Percentiles rank a stretch among this genome's conserved stretches.
Conservation (phyloP, 2,329 filamentous ascomycete genomes). For the Botrytis medusae region DNA sequence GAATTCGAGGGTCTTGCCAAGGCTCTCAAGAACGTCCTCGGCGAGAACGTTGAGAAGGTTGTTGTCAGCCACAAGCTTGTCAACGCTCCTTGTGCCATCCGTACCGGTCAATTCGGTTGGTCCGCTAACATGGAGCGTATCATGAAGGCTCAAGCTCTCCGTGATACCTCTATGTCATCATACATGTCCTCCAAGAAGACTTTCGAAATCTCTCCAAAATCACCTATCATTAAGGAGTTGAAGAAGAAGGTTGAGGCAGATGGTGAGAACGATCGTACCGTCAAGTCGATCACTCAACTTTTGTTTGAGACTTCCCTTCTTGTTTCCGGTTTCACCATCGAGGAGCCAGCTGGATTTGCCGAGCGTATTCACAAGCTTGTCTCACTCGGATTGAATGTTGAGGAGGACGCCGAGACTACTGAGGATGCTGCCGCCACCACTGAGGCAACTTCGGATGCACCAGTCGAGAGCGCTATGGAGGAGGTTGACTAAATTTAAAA, state of each 20-base stretch:
- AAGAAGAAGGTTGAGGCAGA: conserved; percentile 99
- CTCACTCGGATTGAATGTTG: conserved; percentile 94
- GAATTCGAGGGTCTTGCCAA: conserved; percentile 94
- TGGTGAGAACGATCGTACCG: conserved; percentile 96
- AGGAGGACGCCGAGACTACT: conserved; percentile 81
- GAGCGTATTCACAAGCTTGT: conserved; percentile 99
- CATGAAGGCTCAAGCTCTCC: conserved; percentile 99
- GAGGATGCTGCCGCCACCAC: conserved; percentile 61
- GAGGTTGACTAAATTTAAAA: conserved; percentile 82
- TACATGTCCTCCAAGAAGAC: conserved; percentile 99
- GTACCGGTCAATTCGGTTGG: conserved; percentile 99
- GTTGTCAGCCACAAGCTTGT: conserved; percentile 97
- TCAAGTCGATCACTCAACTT: conserved; percentile 98
- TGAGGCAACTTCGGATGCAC: conserved; percentile 56
- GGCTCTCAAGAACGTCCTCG: conserved; percentile 97
- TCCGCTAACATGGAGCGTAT: conserved; percentile 99
- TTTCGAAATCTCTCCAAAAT: conserved; percentile 99
- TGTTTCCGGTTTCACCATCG: conserved; percentile 98
- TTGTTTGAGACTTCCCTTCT: conserved; percentile 98
- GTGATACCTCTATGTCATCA: conserved; percentile 98
- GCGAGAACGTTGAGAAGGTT: conserved; percentile 99
- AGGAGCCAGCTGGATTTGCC: conserved; percentile 95
- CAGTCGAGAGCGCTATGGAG: conserved; percentile 87
- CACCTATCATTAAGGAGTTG: conserved; percentile 95
- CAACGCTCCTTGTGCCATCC: conserved; percentile 94